Percentiles rank a stretch among this genome's conserved stretches.
Evolutionary conservation across 495 filamentous ascomycete genomes (phyloP).

Genomic region (Parathielavia hyrcaniae): DNA sequence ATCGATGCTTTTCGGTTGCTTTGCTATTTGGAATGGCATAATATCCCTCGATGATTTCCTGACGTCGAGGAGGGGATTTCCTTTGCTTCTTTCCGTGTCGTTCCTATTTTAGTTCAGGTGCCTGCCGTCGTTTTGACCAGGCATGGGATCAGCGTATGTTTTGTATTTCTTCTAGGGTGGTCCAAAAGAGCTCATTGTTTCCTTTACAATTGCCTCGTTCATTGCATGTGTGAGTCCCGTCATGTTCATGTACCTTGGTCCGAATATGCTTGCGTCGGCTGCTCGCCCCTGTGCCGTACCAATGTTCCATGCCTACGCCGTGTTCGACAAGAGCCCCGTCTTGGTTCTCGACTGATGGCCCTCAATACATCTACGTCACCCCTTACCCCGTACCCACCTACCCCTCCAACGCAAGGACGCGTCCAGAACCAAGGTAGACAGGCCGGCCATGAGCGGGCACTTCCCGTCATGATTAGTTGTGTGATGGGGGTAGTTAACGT

Average conservation of each 20-base stretch:
- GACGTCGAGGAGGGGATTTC: slow-evolving; percentile 31
- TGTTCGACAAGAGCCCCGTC: too few relatives aligned
- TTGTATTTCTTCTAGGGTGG: slow-evolving; percentile 8
- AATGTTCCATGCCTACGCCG: too few relatives aligned
- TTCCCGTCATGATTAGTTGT: too few relatives aligned
- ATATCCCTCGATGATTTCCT: slow-evolving; percentile 27
- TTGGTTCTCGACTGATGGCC: too few relatives aligned
- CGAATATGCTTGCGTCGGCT: too few relatives aligned
- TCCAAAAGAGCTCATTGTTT: neutral
- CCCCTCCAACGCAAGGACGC: too few relatives aligned
- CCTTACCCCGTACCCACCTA: too few relatives aligned
- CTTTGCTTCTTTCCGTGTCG: slow-evolving; percentile 15
- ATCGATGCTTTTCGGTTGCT: slow-evolving; percentile 18
- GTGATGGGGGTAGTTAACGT: too few relatives aligned
- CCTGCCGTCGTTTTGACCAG: slow-evolving; percentile 5
- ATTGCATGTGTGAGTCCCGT: neutral
- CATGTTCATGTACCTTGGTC: too few relatives aligned
- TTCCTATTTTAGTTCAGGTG: slow-evolving; percentile 16
- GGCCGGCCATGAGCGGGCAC: too few relatives aligned
- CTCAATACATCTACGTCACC: too few relatives aligned
- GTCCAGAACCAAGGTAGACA: too few relatives aligned
- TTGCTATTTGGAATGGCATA: slow-evolving; percentile 28
- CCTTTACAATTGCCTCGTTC: neutral
- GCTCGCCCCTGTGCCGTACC: neutral
- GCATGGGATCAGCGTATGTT: slow-evolving; percentile 13